Evolutionary conservation across 148 eudicot genomes (phyloP), one percentile per base, ranked within the genome.

Genomic region (Cornus florida): DNA sequence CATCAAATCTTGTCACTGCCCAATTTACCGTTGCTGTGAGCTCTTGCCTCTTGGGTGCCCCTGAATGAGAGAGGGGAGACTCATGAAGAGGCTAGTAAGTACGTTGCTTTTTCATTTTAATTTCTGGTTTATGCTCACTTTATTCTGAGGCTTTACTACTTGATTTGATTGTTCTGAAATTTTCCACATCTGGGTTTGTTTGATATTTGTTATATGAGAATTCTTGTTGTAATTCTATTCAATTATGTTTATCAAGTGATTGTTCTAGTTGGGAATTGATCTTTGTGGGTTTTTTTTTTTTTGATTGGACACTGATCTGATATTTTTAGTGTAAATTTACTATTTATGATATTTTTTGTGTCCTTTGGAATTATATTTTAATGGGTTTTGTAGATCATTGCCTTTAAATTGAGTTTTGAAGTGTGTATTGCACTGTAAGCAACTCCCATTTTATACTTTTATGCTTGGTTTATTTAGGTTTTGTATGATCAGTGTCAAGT

Each of bases 61-160:
- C n/a, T 80, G 71, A 50, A 35, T 35, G 38, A 35, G 62, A 64
- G 67, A 78, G 71, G 78, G 67, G 77, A 67, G 50, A 35, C 56
- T 66, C 68, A 79, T 86, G 89, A 84, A 84, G 87, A 78, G 83
- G 77, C 89, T 87, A 82, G 89, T 87, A 87, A 84, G 89, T 87
- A 87, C 85, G 89, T 87, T 87, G 2, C 59, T 67, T 79, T 79
- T 56, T 77, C 72, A 71, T 43, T 67, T 53, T 80, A 19, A 53
- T 12, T 23, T 8, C 64, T 60, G 31, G 53, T 10, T 3, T 67
- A 3, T 53, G 43, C 0, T 39, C 53, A 28, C 6, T 12, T 7
- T 13, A 71, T 56, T 22, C 3, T 74, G 69, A 35, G 28, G 28
- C 1, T 35, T 2, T 35, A 35, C 12, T 32, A 32, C 56, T n/a